Evolutionary conservation across 225 moss, liverwort and hornwort species (phyloP), one percentile per base, ranked within the genome.

Genomic region (Bryoerythrophyllum caledonicum): DNA sequence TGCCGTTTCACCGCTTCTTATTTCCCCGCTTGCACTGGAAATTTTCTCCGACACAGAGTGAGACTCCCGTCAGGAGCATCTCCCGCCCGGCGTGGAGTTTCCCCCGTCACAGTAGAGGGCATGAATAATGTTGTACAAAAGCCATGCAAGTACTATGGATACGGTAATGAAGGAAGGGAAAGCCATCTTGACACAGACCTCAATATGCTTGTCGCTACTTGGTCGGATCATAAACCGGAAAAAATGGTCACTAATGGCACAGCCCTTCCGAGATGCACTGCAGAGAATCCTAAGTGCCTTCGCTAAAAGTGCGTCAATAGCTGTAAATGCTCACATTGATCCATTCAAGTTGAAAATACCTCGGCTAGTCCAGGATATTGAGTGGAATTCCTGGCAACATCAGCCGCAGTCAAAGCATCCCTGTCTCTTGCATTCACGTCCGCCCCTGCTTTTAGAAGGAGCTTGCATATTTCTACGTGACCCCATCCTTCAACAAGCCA

Each of bases 401-500:
- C 80, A 73, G 56, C 75, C 25, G 81, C 78, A 57, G 83, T 84
- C 54, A 75, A 60, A 65, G 83, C 86, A 79, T 87, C 83, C 48
- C 83, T 79, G 40, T 84, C 86, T 84, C 70, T 73, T 65, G 78
- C 81, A 73, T 70, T 76, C 54, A 79, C 65, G 60, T 87, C 83
- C 30, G 83, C 86, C 73, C 86, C 81, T 52, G 83, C 81, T 72
- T 87, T 61, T 30, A 87, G 81, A 60, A 87, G 83, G 61, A 83
- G 54, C 65, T 84, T 60, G 65, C 86, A 87, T 72, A 79, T 74
- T 63, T 65, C 70, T 75, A 76, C 65, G 67, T 87, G 86, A 2
- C 86, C 86, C 86, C 86, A 87, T 79, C 86, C 86, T 87, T 78
- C 40, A 75, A 65, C 53, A 78, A 74, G 63, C 60, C 75, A 73